Base-by-base conservation (phyloP, 495 filamentous ascomycete species). In the Lichina pygmaea region DNA sequence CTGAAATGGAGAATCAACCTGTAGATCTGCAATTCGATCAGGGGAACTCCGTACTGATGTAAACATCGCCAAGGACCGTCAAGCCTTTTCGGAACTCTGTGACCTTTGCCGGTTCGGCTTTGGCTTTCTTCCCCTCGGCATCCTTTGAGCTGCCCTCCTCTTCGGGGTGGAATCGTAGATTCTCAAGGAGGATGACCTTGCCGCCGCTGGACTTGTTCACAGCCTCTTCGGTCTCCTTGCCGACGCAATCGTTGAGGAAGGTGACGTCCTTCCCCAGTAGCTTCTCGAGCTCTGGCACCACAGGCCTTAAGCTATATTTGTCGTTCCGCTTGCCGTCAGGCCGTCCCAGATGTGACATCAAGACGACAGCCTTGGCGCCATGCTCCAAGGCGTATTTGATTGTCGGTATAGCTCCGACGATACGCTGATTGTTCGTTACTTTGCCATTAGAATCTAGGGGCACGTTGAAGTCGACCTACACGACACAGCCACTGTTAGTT, bases 341-440 rank as follows among this genome's bases (percentile, higher is more conserved):
- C 34, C 89, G 86, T 52, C 89, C 89, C 40, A 99, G 77, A 67
- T 99, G 89, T 57, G 89, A 95, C 91, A 95, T 95, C 58, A 99
- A 72, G 56, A 95, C 68, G 34, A 99, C 83, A 45, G 86, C 73
- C 67, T 93, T 94, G 57, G 91, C 91, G 53, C 80, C 80, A 65
- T 94, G 59, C 53, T 94, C 84, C 57, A 86, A 67, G 60, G 89
- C 91, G 61, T 99, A 86, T 66, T 93, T 93, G 70, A 99, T 95
- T 50, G 89, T 93, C 56, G 91, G 89, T 53, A 95, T 63, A 55
- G 89, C 89, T 58, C 89, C 89, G 58, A 84, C 86, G 54, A 99
- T 95, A 63, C 89, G 86, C 64, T 95, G 91, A 61, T 77, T 80
- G 71, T 95, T 95, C 59, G 89, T 94, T 59, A 94, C 71, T n/a